Base-by-base conservation (phyloP, 1,284 basidiomycete genomes). In the Ustilago shanxiensis region DNA sequence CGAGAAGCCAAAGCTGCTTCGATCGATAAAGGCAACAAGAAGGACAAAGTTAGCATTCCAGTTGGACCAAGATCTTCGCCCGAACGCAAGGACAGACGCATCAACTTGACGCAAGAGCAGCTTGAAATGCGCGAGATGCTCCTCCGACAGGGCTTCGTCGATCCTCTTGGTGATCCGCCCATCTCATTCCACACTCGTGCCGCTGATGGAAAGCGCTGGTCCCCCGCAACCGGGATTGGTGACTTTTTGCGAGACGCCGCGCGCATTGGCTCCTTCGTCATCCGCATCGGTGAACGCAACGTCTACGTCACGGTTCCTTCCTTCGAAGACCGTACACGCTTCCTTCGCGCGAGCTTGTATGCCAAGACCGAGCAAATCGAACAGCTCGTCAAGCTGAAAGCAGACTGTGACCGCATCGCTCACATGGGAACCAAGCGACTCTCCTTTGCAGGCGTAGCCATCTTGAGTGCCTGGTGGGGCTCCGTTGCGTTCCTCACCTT, bases 191-290 rank as follows among this genome's bases (percentile, higher is more conserved):
- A 81, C 56, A 79, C 81, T 16, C 72, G 78, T 7, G 63, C 63
- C 2, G 73, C 72, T 24, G 81, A 83, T 51, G 72, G 71, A 0
- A 81, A 81, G 61, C 59, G 81, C 7, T 83, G 81, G 81, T 77
- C 73, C n/a, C 79, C 81, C 6, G 66, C 77, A 2, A 83, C 81
- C 2, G 80, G 79, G n/a, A 81, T 83, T 18, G 80, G 80, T 18
- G 81, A 83, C 60, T 83, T 81, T 26, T 44, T 83, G 33, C 71
- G 79, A 24, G 81, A 83, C 37, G 81, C 81, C 3, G 80, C 80
- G 9, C 70, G 81, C 16, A 73, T 81, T 18, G 81, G 81, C 22
- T 74, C 72, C 1, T 82, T 82, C 35, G 70, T 77, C 33, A 81
- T 82, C 31, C 72, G 74, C 41, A 68, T 81, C 56, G 79, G 74